Conservation (phyloP, 148 eudicot species). For the Bassia scoparia region DNA sequence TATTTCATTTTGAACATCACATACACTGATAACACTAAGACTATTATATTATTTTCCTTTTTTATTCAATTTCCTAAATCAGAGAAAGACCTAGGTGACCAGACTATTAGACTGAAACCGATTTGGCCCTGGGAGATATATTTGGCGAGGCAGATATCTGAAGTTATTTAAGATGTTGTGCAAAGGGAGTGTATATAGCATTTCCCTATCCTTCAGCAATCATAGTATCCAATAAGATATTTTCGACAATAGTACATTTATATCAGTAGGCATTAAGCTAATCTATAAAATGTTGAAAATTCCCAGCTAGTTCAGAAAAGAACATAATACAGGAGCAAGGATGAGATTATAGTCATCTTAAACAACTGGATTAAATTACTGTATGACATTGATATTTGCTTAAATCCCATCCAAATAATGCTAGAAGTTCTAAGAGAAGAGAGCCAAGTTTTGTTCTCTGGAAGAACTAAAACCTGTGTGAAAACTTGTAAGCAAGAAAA, state of each 20-base stretch:
- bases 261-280: not conserved
- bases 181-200: no score
- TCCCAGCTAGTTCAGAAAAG: not conserved
- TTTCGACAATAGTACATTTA: not conserved
- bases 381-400: conserved; percentile 82
- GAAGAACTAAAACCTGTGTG: conserved; percentile 58
- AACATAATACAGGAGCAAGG: not conserved
- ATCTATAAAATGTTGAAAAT: not conserved
- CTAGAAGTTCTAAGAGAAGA: conserved; percentile 45
- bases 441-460: conserved; percentile 45
- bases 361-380: conserved; percentile 23
- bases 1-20: no score
- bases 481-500: conserved; percentile 9
- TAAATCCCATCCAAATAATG: conserved; percentile 80
- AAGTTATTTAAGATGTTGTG: no score
- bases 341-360: no score
- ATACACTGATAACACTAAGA: no score
- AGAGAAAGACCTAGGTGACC: no score
- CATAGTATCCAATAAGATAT: not conserved
- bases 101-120: no score
- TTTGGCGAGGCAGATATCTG: no score
- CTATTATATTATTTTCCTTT: no score
- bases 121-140: no score
- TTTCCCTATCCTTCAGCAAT: no score
- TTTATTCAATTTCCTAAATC: no score